These are phyloP conservation scores for Diaporthe batatas DNA, from an alignment of 2,329 filamentous ascomycete species.

Conservation along the genomic window DNA sequence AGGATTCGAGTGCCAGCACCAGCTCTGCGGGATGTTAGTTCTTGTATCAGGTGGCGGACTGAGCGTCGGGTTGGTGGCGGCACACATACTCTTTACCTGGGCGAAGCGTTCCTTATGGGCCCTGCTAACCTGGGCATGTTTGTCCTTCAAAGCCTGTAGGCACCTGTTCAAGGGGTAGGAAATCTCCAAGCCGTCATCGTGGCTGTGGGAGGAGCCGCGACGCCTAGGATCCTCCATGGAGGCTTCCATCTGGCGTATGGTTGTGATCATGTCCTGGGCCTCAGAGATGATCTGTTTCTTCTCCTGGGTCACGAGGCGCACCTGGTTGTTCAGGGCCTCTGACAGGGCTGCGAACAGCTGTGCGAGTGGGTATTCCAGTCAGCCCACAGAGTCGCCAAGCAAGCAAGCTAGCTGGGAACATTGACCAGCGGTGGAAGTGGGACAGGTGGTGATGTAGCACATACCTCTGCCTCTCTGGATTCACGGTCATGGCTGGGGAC, in stretches of 20 bases:
- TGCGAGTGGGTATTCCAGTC: slow-evolving; percentile 34
- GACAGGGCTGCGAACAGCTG: slow-evolving; percentile 93
- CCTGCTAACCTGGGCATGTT: slow-evolving; percentile 82
- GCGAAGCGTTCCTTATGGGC: slow-evolving; percentile 93
- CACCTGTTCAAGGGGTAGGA: slow-evolving; percentile 88
- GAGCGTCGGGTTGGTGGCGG: slow-evolving; percentile 4
- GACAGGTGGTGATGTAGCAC: slow-evolving; percentile 45
- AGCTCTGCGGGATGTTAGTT: slow-evolving; percentile 73
- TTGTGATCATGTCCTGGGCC: slow-evolving; percentile 84
- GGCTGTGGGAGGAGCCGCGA: slow-evolving; percentile 73
- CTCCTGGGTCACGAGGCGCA: slow-evolving; percentile 85
- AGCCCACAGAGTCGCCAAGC: slow-evolving; percentile 42
- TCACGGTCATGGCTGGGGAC: slow-evolving; percentile 95
- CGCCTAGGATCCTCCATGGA: slow-evolving; percentile 84
- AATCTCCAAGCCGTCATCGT: slow-evolving; percentile 78
- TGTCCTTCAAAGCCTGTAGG: slow-evolving; percentile 85
- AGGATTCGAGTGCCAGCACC: slow-evolving; percentile 92
- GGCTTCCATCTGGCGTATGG: slow-evolving; percentile 92
- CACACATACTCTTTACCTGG: slow-evolving; percentile 88
- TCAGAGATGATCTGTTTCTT: slow-evolving; percentile 94
- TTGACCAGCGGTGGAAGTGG: not conserved
- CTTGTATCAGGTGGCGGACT: slow-evolving; percentile 32
- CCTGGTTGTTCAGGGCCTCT: slow-evolving; percentile 90
- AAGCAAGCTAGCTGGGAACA: slow-evolving; percentile 22
- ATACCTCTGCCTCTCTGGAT: slow-evolving; percentile 87